These are phyloP conservation scores for Calcarisporium arbuscula DNA, from an alignment of 2,329 filamentous ascomycete species.

Conservation along the genomic window DNA sequence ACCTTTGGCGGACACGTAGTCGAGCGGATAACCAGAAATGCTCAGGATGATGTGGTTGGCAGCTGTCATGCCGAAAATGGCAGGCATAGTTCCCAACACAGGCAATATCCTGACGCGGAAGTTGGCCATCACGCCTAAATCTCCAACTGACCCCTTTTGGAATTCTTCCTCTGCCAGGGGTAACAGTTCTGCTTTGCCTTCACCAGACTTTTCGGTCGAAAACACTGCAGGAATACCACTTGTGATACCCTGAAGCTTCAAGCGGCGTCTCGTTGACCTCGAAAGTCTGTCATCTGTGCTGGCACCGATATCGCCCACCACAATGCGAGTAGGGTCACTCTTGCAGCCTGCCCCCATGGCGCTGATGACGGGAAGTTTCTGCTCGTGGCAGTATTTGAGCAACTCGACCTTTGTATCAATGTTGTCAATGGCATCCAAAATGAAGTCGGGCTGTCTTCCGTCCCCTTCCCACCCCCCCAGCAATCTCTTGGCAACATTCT, in stretches of 20 bases:
- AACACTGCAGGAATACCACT: conserved; percentile 88
- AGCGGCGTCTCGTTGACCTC: conserved; percentile 69
- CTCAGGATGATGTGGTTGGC: conserved; percentile 90
- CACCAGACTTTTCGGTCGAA: conserved; percentile 82
- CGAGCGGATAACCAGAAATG: conserved; percentile 75
- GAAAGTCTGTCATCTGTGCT: conserved; percentile 88
- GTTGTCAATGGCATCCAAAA: conserved; percentile 98
- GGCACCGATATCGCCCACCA: conserved; percentile 83
- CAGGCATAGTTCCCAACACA: conserved; percentile 94
- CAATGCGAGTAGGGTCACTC: conserved; percentile 74
- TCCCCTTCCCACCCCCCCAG: conserved; percentile 58
- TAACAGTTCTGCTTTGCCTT: conserved; percentile 84
- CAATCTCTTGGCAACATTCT: conserved; percentile 56
- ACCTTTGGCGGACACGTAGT: conserved; percentile 74
- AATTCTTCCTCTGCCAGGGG: conserved; percentile 86
- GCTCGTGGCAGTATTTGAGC: conserved; percentile 77
- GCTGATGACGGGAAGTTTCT: conserved; percentile 76
- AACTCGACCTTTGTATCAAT: conserved; percentile 94
- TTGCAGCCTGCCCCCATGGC: conserved; percentile 97
- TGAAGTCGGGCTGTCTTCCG: conserved; percentile 67
- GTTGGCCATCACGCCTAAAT: conserved; percentile 82
- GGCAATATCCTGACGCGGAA: conserved; percentile 94
- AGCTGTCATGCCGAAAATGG: conserved; percentile 84
- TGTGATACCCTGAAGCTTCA: conserved; percentile 72
- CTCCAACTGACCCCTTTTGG: conserved; percentile 74